A percentile compares a stretch with the other conserved stretches of the same genome.
These are phyloP conservation scores for Sporothrix luriei DNA, from an alignment of 2,329 filamentous ascomycete genomes.

Conservation along the genomic window DNA sequence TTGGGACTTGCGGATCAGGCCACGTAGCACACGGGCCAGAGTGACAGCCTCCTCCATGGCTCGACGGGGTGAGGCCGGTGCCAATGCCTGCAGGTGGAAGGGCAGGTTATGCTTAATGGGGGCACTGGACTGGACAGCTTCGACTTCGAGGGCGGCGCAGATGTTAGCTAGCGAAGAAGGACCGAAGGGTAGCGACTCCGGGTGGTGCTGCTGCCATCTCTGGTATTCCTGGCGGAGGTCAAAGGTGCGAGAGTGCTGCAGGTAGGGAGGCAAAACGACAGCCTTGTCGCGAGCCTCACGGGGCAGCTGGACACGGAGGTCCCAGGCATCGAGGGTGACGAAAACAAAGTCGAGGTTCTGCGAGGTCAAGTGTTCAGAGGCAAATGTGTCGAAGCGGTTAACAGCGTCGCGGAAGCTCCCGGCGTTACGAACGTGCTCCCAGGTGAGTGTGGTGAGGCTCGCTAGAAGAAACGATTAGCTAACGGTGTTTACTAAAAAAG, in stretches of 20 bases:
- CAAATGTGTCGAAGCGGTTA: conserved; percentile 91
- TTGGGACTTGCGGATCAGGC: conserved; percentile 93
- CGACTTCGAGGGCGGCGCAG: conserved; percentile 95
- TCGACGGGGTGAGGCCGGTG: conserved; percentile 89
- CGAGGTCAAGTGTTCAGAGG: conserved; percentile 83
- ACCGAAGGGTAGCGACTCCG: conserved; percentile 94
- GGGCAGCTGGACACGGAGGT: conserved; percentile 94
- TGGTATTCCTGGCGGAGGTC: conserved; percentile 97
- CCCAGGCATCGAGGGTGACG: conserved; percentile 97
- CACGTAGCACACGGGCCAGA: conserved; percentile 85
- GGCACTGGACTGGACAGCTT: conserved; percentile 94
- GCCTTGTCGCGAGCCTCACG: conserved; percentile 98
- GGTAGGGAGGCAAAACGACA: conserved; percentile 91
- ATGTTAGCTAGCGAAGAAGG: conserved; percentile 96
- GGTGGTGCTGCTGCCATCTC: conserved; percentile 97
- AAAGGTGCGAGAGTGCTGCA: conserved; percentile 97
- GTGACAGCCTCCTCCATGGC: conserved; percentile 98
- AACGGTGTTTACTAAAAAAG: not conserved
- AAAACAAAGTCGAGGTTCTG: conserved; percentile 98
- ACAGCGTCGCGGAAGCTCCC: conserved; percentile 97
- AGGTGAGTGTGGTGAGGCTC: conserved; percentile 94
- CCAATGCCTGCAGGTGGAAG: conserved; percentile 94
- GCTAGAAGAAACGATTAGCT: conserved; percentile 55
- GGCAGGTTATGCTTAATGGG: conserved; percentile 99
- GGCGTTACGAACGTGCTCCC: conserved; percentile 97